A percentile compares a stretch with the other conserved stretches of the same genome.
phyloP scores from a whole-genome alignment of 2,329 filamentous ascomycete genomes.

The Whalleya microplaca region DNA sequence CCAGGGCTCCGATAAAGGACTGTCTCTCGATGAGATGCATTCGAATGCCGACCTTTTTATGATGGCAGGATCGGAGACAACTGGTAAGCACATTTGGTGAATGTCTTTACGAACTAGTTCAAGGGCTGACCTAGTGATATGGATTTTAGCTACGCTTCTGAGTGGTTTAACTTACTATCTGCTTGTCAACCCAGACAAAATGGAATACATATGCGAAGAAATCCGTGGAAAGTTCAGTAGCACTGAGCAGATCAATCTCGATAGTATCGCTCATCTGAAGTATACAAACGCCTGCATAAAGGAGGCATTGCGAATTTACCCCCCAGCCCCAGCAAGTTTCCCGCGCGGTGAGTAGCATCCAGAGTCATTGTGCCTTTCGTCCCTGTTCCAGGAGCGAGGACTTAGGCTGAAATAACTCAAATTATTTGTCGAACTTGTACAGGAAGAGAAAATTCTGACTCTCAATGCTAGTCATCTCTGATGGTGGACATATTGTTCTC shows the following conservation, averaged over 20 bases:
- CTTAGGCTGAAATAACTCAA: too few relatives aligned
- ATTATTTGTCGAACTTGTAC: too few relatives aligned
- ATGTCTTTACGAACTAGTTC: too few relatives aligned
- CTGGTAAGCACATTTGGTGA: conserved; percentile 8
- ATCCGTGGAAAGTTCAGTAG: conserved; percentile 31
- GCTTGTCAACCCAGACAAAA: conserved; percentile 27
- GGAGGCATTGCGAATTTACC: conserved; percentile 20
- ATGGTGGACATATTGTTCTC: conserved; percentile 21
- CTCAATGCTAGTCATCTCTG: conserved; percentile 1
- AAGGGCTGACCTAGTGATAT: too few relatives aligned
- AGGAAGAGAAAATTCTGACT: too few relatives aligned
- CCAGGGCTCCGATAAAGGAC: conserved; percentile 9
- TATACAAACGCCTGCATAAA: conserved; percentile 32
- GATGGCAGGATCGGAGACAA: conserved; percentile 25
- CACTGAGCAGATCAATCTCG: conserved; percentile 32
- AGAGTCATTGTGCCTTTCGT: too few relatives aligned
- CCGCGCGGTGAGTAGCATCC: too few relatives aligned
- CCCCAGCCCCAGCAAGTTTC: conserved; percentile 10
- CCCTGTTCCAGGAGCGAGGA: too few relatives aligned
- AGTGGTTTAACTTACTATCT: conserved; percentile 33
- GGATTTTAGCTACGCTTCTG: conserved; percentile 41
- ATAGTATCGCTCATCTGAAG: conserved; percentile 11
- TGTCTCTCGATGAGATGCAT: conserved; percentile 24
- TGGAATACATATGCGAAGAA: conserved; percentile 33
- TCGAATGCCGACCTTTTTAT: conserved; percentile 26